phyloP scores from a whole-genome alignment of 257 asterid species.

The Przewalskia tangutica region DNA sequence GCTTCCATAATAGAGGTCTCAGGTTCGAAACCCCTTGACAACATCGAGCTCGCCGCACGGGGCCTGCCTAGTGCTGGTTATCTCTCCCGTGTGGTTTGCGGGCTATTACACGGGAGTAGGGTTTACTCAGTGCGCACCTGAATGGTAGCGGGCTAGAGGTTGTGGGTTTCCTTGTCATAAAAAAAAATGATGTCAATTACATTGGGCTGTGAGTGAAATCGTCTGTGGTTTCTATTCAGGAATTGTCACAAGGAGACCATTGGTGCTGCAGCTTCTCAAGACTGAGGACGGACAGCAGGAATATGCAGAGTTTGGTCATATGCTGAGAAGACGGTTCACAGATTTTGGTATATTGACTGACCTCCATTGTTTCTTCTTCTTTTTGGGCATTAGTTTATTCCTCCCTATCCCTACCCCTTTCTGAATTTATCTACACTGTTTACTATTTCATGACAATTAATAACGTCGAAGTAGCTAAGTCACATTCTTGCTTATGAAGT shows the following conservation, averaged over 20 bases:
- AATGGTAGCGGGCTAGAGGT: too few species aligned
- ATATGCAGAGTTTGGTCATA: conserved; percentile 87
- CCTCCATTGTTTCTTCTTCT: neutral
- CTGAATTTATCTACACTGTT: neutral
- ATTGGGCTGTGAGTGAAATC: neutral
- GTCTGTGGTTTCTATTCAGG: conserved; percentile 27
- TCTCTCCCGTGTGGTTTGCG: too few species aligned
- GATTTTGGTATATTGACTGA: conserved; percentile 54
- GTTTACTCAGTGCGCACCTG: too few species aligned
- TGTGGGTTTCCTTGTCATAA: too few species aligned
- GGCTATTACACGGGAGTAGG: too few species aligned
- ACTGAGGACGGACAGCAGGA: conserved; percentile 62
- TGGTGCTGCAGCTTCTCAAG: conserved; percentile 85
- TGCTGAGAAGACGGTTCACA: conserved; percentile 49
- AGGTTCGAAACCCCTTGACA: too few species aligned
- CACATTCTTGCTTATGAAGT: neutral
- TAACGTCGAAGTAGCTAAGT: neutral
- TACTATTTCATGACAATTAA: neutral
- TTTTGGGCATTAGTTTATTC: neutral
- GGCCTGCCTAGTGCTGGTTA: too few species aligned
- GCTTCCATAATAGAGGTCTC: too few species aligned
- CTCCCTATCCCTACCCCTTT: neutral
- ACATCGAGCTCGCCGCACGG: too few species aligned
- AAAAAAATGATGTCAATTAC: neutral
- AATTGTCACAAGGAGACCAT: conserved; percentile 90